These are phyloP conservation scores for Rhytidiadelphus loreus DNA, from an alignment of 225 moss, liverwort and hornwort genomes.

Conservation along the genomic window DNA sequence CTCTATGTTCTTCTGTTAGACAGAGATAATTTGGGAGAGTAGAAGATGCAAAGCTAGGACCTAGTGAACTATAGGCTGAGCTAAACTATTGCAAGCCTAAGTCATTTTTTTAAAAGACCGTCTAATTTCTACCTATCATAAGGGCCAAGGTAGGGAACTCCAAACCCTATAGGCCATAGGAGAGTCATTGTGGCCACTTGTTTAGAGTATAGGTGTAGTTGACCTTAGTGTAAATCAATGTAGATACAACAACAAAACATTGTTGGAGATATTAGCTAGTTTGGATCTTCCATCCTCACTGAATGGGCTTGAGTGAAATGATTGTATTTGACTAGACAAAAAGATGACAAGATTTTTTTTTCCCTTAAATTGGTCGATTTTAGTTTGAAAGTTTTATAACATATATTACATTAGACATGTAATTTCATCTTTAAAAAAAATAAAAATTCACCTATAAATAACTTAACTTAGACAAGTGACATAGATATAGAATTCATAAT, in stretches of 20 bases:
- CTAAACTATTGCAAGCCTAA: neutral
- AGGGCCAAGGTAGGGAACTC: accelerated
- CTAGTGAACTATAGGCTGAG: neutral
- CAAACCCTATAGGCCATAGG: accelerated
- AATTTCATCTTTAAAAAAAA: neutral
- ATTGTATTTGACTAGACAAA: accelerated
- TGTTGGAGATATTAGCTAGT: neutral
- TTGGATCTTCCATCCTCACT: neutral
- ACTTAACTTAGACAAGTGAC: no score
- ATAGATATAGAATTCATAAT: neutral
- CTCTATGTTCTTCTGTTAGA: no score
- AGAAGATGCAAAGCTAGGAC: neutral
- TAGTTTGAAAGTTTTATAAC: neutral
- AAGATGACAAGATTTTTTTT: neutral
- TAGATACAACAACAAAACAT: neutral
- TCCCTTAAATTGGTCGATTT: neutral
- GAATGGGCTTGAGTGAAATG: accelerated
- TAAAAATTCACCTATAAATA: neutral
- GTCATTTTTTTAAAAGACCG: neutral
- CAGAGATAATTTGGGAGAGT: no score
- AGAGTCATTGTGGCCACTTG: accelerated
- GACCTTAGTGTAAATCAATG: neutral
- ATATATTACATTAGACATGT: accelerated
- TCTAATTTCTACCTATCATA: neutral
- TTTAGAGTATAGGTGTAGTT: neutral